phyloP scores from a whole-genome alignment of 768 basidiomycete species.

The Russula virescens region DNA sequence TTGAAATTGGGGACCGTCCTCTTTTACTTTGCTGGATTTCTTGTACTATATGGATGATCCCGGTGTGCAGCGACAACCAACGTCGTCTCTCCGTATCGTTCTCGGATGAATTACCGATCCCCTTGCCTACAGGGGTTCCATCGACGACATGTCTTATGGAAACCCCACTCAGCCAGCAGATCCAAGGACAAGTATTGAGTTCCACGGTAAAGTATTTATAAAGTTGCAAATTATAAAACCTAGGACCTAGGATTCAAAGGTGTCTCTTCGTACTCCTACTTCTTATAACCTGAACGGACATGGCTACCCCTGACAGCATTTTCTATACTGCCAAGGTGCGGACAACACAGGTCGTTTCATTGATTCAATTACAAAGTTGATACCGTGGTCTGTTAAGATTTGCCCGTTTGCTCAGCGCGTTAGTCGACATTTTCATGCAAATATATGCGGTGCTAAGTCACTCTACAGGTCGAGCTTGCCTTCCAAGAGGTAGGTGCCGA shows the following conservation, averaged over 20 bases:
- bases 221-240: not conserved
- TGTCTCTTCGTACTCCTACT: no score
- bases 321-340: conserved; percentile 34
- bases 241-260: no score
- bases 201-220: not conserved
- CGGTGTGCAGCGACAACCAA: not conserved
- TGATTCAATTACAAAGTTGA: not conserved
- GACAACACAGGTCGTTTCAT: not conserved
- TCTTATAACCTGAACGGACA: not conserved
- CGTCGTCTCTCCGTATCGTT: not conserved
- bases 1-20: no score
- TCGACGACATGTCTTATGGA: no score
- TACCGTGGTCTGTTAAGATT: conserved; percentile 31
- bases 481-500: conserved; percentile 47
- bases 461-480: conserved; percentile 46
- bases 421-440: conserved; percentile 8
- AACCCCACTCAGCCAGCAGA: no score
- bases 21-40: no score
- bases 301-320: conserved; percentile 30
- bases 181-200: no score
- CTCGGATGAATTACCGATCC: not conserved
- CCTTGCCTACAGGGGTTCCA: no score
- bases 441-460: not conserved
- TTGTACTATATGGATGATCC: no score
- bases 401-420: conserved; percentile 55